Conservation (phyloP, 441 rosid species). For the Eugenia klotzschiana region DNA sequence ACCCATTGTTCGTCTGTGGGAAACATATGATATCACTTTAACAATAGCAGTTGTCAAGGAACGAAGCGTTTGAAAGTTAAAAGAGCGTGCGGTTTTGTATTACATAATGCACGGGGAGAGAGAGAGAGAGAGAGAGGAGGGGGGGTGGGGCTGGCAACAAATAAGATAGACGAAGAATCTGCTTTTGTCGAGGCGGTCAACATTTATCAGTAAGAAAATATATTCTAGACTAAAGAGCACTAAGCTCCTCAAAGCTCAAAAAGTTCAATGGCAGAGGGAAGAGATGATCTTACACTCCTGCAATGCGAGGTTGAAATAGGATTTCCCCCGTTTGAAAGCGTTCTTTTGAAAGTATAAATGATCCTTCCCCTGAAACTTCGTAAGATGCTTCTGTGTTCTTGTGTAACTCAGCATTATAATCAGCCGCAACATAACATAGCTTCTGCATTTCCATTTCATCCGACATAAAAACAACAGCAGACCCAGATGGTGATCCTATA, state of each 20-base stretch:
- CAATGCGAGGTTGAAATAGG: conserved; percentile 71
- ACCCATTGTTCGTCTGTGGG: conserved; percentile 64
- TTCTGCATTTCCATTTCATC: conserved; percentile 27
- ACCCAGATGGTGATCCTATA: neutral
- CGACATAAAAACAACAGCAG: conserved; percentile 4
- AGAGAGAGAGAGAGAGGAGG: neutral
- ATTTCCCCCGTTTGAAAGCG: conserved; percentile 89
- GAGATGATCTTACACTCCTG: conserved; percentile 55
- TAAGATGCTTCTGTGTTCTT: conserved; percentile 53
- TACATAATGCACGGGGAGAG: neutral
- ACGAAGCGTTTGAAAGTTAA: neutral
- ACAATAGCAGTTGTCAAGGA: neutral
- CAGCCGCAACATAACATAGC: conserved; percentile 79
- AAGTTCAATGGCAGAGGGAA: neutral
- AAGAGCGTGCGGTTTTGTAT: neutral
- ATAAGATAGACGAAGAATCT: neutral
- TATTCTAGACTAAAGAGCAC: neutral
- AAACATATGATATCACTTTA: neutral
- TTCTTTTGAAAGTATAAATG: conserved; percentile 64
- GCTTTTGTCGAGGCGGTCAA: neutral
- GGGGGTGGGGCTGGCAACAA: neutral
- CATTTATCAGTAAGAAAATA: neutral
- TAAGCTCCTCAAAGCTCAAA: neutral
- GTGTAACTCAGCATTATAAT: conserved; percentile 51
- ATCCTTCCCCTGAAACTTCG: conserved; percentile 62